Percentiles rank a stretch among this genome's conserved stretches.
These are phyloP conservation scores for Wickerhamiella dianesei DNA, from an alignment of 805 yeast genomes.

Conservation along the genomic window DNA sequence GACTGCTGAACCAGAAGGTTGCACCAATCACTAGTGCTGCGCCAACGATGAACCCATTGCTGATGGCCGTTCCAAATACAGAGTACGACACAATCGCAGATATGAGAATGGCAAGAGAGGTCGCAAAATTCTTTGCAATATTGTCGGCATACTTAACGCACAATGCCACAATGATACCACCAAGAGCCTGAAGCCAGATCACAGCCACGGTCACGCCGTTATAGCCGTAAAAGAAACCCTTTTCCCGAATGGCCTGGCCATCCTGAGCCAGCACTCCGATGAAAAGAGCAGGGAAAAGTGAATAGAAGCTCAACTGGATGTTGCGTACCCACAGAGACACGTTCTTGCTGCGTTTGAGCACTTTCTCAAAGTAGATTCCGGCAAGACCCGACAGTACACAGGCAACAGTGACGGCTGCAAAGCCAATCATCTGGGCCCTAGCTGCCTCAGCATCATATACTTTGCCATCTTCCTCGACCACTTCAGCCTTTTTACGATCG, in stretches of 20 bases:
- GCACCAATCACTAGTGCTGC: slow-evolving; percentile 26
- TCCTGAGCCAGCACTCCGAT: slow-evolving; percentile 27
- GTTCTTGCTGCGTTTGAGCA: slow-evolving; percentile 27
- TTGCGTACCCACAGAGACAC: slow-evolving; percentile 30
- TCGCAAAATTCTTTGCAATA: slow-evolving; percentile 32
- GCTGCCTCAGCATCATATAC: slow-evolving; percentile 10
- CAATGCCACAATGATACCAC: slow-evolving; percentile 31
- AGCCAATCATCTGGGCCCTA: slow-evolving; percentile 19
- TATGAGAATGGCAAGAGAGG: slow-evolving; percentile 28
- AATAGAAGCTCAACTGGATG: slow-evolving; percentile 29
- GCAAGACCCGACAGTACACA: slow-evolving; percentile 30
- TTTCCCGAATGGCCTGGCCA: slow-evolving; percentile 23
- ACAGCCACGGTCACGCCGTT: slow-evolving; percentile 28
- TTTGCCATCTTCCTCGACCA: slow-evolving; percentile 4
- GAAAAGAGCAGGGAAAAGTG: slow-evolving; percentile 29
- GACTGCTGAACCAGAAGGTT: slow-evolving; percentile 26
- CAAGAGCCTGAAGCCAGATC: slow-evolving; percentile 28
- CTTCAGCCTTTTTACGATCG: neutral
- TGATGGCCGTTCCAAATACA: slow-evolving; percentile 25
- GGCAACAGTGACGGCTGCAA: slow-evolving; percentile 27
- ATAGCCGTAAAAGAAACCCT: slow-evolving; percentile 31
- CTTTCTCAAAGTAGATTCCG: slow-evolving; percentile 33
- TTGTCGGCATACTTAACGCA: slow-evolving; percentile 33
- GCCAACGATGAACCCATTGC: slow-evolving; percentile 26
- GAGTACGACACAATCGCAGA: slow-evolving; percentile 28